These are phyloP conservation scores for Zygosaccharomyces bailii DNA, from an alignment of 805 yeast species.

Conservation along the genomic window DNA sequence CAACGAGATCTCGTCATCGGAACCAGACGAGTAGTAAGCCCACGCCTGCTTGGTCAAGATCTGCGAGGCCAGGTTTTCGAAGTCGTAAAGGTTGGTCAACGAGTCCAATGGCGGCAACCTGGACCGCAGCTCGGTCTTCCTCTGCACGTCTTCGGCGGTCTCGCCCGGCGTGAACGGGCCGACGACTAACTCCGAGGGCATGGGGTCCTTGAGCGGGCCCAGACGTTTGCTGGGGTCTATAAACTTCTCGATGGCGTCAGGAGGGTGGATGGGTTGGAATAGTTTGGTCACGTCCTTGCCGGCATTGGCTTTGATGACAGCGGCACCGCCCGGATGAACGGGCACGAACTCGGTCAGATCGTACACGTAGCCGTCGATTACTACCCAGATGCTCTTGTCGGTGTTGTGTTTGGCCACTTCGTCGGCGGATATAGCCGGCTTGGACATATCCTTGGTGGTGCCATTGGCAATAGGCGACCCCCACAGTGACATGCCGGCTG, in stretches of 20 bases:
- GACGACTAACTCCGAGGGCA: conserved; percentile 31
- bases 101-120: conserved; percentile 66
- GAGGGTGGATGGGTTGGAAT: conserved; percentile 87
- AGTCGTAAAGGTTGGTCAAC: conserved; percentile 76
- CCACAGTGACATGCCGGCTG: conserved; percentile 3
- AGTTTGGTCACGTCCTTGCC: conserved; percentile 80
- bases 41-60: conserved; percentile 78
- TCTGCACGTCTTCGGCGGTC: conserved; percentile 30
- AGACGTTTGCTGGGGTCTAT: conserved; percentile 57
- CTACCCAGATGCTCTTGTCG: conserved; percentile 80
- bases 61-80: conserved; percentile 79
- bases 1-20: conserved; percentile 88
- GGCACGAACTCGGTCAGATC: conserved; percentile 70
- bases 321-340: conserved; percentile 78
- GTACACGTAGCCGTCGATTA: conserved; percentile 73
- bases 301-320: conserved; percentile 75
- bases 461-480: conserved; percentile 14
- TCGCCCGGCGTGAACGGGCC: conserved; percentile 37
- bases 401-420: conserved; percentile 68
- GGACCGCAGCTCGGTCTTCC: conserved; percentile 32
- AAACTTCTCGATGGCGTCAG: conserved; percentile 70
- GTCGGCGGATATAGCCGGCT: conserved; percentile 30
- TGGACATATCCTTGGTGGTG: conserved; percentile 16
- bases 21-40: conserved; percentile 89
- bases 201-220: conserved; percentile 47